Conservation (phyloP, 2,329 filamentous ascomycete species). For the Claviceps paspali region DNA sequence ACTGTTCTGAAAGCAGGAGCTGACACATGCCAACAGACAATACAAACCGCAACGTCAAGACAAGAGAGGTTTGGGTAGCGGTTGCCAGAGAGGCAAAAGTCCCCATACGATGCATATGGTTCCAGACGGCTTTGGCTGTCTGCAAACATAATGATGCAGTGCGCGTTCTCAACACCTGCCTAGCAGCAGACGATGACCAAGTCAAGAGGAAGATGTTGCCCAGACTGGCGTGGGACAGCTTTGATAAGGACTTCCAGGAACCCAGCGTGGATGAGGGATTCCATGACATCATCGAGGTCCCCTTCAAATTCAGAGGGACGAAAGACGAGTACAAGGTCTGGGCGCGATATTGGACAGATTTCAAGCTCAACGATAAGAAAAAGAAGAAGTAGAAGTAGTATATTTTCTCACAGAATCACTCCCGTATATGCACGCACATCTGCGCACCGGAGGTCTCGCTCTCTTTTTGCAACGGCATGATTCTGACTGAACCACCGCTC, state of each 20-base stretch:
- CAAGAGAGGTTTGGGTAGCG: constrained; percentile 61
- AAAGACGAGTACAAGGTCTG: constrained; percentile 56
- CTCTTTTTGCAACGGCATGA: too few species aligned
- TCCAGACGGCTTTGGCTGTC: constrained; percentile 55
- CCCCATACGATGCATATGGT: constrained; percentile 73
- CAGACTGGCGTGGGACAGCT: constrained; percentile 65
- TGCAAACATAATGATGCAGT: constrained; percentile 81
- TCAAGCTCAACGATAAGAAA: not conserved
- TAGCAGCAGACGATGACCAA: constrained; percentile 62
- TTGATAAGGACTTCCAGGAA: constrained; percentile 54
- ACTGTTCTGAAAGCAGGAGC: too few species aligned
- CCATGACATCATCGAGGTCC: constrained; percentile 57
- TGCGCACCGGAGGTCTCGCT: too few species aligned
- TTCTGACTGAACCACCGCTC: too few species aligned
- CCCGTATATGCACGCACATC: too few species aligned
- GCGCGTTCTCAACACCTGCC: constrained; percentile 50
- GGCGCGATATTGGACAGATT: constrained; percentile 61
- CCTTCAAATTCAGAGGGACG: constrained; percentile 61
- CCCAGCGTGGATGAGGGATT: constrained; percentile 69
- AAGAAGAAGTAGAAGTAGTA: not conserved
- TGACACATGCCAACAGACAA: constrained; percentile 49
- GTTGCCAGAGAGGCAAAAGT: constrained; percentile 56
- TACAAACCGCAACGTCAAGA: constrained; percentile 76
- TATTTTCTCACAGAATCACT: too few species aligned
- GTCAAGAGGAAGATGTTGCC: constrained; percentile 53